Conservation (phyloP, 2,329 filamentous ascomycete genomes). For the Cryoendolithus antarcticus region DNA sequence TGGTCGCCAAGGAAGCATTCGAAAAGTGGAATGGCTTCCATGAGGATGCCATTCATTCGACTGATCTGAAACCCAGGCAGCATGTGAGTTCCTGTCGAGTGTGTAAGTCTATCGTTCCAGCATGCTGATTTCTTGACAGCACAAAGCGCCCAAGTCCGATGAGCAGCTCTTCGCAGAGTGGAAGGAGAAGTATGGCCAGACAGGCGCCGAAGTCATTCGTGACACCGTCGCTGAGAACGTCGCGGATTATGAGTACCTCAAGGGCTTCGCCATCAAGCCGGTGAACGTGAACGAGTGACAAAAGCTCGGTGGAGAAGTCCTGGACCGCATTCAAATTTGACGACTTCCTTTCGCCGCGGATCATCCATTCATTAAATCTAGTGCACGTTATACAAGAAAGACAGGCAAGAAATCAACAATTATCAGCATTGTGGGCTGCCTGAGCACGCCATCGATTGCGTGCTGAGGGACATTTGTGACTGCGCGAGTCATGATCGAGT, state of each 20-base stretch:
- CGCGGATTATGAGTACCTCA: slow-evolving; percentile 68
- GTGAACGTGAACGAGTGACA: too few species aligned
- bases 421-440: too few species aligned
- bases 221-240: slow-evolving; percentile 59
- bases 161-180: slow-evolving; percentile 61
- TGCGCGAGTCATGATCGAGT: too few species aligned
- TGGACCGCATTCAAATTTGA: too few species aligned
- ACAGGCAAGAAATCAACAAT: too few species aligned
- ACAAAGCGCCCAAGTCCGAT: slow-evolving; percentile 50
- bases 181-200: slow-evolving; percentile 60
- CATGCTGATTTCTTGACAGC: slow-evolving; percentile 22
- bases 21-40: slow-evolving; percentile 98
- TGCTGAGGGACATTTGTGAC: too few species aligned
- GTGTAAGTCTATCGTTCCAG: not conserved
- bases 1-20: slow-evolving; percentile 60
- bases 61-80: slow-evolving; percentile 57
- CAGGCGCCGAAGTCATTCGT: slow-evolving; percentile 58
- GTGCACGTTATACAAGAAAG: too few species aligned
- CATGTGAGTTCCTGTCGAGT: slow-evolving; percentile 35
- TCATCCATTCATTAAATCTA: too few species aligned
- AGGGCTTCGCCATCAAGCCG: slow-evolving; percentile 55
- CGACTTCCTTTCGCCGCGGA: too few species aligned
- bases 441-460: too few species aligned
- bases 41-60: slow-evolving; percentile 81
- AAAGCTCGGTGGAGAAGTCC: too few species aligned